Evolutionary conservation across 2,329 filamentous ascomycete genomes (phyloP).

Genomic region (Fusarium staphyleae): DNA sequence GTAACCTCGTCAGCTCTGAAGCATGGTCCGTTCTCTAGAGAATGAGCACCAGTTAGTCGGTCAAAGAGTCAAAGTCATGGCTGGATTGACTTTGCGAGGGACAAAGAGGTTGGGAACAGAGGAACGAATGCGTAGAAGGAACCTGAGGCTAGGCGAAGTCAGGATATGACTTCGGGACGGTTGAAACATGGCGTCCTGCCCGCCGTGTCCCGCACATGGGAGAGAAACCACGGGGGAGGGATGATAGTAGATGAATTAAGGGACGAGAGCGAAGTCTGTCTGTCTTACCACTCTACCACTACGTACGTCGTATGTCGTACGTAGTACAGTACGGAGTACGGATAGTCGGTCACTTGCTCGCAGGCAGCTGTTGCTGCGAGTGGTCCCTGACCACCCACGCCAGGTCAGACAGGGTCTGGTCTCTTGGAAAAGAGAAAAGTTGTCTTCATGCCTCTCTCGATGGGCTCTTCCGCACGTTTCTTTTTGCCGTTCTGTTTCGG

Average conservation of each 20-base stretch:
- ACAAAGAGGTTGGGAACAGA: conserved; percentile 6
- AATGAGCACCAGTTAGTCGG: neutral
- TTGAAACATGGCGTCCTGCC: conserved; percentile 27
- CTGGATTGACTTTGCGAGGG: no score
- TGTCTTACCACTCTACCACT: no score
- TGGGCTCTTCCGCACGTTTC: neutral
- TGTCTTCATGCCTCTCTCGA: neutral
- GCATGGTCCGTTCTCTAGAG: neutral
- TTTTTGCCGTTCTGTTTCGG: conserved; percentile 2
- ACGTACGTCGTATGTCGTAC: no score
- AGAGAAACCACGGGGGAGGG: neutral
- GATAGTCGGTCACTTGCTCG: neutral
- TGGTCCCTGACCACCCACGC: neutral
- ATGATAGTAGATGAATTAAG: conserved; percentile 15
- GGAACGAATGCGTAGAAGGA: conserved; percentile 8
- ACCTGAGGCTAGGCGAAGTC: conserved; percentile 27
- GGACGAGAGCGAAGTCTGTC: conserved; percentile 1
- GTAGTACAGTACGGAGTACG: no score
- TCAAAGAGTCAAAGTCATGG: no score
- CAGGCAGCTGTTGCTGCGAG: neutral
- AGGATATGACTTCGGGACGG: conserved; percentile 9
- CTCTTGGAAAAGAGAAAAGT: neutral
- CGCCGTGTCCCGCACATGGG: neutral
- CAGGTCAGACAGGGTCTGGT: neutral
- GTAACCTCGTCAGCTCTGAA: conserved; percentile 3